Evolutionary conservation across 306 rosid species (phyloP).

Genomic region (Oemleria cerasiformis): DNA sequence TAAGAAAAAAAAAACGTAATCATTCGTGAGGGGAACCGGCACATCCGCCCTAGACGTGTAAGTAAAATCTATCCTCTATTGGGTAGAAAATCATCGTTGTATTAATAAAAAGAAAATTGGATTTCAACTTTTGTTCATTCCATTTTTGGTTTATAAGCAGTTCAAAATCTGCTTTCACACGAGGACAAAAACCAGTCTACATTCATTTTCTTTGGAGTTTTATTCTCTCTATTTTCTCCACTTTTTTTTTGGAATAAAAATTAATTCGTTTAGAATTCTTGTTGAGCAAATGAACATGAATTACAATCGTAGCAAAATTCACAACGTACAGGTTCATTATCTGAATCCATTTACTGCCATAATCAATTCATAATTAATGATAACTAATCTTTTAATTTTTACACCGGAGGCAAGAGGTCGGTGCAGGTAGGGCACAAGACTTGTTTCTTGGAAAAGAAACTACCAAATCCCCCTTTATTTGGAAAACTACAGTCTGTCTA

Average conservation of each 20-base stretch:
- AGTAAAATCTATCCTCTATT: no score
- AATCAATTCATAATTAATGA: background rate
- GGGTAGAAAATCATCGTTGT: no score
- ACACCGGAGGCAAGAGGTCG: background rate
- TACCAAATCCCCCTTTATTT: background rate
- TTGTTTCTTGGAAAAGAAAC: constrained; percentile 4
- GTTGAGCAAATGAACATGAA: background rate
- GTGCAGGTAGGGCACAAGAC: background rate
- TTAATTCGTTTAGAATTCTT: background rate
- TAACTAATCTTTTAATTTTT: background rate
- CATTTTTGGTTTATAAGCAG: background rate
- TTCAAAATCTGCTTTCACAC: background rate
- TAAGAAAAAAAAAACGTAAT: no score
- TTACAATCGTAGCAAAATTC: background rate
- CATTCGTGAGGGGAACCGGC: no score
- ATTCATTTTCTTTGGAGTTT: background rate
- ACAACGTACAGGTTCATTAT: background rate
- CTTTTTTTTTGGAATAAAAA: background rate
- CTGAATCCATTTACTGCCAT: background rate
- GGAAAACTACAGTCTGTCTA: background rate
- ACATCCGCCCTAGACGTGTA: no score
- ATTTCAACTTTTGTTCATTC: background rate
- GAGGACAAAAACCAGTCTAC: background rate
- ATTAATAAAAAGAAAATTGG: no score
- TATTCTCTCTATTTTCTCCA: background rate